A percentile compares a stretch with the other conserved stretches of the same genome.
Conservation (phyloP, 2,329 filamentous ascomycete species). For the Malbranchea zuffiana region DNA sequence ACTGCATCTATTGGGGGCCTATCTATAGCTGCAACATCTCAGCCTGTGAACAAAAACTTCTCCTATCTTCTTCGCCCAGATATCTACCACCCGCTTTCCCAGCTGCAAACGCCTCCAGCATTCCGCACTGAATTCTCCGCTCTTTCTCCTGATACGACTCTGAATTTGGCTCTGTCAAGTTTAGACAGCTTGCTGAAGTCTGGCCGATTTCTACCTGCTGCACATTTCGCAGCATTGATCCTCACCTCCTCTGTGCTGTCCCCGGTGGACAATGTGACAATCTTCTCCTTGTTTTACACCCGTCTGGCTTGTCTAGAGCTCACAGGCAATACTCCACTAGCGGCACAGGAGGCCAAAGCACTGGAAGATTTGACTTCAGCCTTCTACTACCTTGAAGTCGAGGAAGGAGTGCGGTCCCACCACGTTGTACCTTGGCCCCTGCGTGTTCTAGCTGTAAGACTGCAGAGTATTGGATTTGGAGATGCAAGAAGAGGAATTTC, state of each 20-base stretch:
- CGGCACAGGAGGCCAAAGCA: constrained; percentile 52
- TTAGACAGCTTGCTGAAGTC: constrained; percentile 56
- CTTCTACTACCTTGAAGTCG: constrained; percentile 36
- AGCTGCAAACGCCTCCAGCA: constrained; percentile 47
- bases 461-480: constrained; percentile 76
- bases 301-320: constrained; percentile 73
- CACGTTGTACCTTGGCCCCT: constrained; percentile 81
- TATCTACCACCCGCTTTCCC: constrained; percentile 71
- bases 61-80: constrained; percentile 67
- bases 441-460: constrained; percentile 66
- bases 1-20: too few relatives aligned
- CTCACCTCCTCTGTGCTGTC: constrained; percentile 33
- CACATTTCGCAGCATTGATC: constrained; percentile 38
- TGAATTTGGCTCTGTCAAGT: constrained; percentile 25
- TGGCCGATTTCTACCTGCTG: constrained; percentile 72
- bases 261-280: constrained; percentile 47
- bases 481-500: constrained; percentile 77
- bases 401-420: constrained; percentile 49
- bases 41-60: constrained; percentile 53
- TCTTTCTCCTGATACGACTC: constrained; percentile 50
- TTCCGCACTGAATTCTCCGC: constrained; percentile 60
- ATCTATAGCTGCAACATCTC: too few relatives aligned
- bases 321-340: constrained; percentile 59
- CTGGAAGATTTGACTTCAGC: constrained; percentile 53
- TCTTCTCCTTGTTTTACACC: constrained; percentile 70